A percentile compares a stretch with the other conserved stretches of the same genome.
phyloP scores from a whole-genome alignment of 352 stramenopile genomes.

The Aphanomyces invadans region DNA sequence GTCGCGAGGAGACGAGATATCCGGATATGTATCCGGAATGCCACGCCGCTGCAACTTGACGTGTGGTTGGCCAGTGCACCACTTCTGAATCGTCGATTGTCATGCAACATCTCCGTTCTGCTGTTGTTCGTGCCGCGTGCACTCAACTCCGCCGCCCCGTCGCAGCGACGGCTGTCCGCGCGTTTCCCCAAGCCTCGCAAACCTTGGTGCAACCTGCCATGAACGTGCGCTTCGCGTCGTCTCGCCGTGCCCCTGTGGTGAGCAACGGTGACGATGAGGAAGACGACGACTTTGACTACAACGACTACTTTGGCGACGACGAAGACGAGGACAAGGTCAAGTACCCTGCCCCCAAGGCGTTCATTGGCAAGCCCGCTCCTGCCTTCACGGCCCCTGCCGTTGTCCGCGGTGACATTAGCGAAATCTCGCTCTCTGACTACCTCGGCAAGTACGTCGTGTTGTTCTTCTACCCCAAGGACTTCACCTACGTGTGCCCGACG shows the following conservation, averaged over 20 bases:
- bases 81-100: neutral
- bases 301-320: constrained; percentile 54
- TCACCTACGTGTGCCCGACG: constrained; percentile 86
- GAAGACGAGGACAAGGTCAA: constrained; percentile 75
- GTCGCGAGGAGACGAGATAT: no score
- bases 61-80: neutral
- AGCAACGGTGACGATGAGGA: constrained; percentile 10
- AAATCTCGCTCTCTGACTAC: constrained; percentile 77
- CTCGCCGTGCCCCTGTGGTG: neutral
- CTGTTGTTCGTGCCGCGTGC: constrained; percentile 12
- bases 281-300: constrained; percentile 36
- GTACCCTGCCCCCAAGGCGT: constrained; percentile 52
- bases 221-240: neutral
- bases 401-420: constrained; percentile 73
- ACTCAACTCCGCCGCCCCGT: constrained; percentile 17
- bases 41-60: no score
- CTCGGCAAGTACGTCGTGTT: constrained; percentile 84
- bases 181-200: neutral
- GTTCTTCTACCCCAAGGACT: constrained; percentile 90
- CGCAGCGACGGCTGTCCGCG: neutral
- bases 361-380: constrained; percentile 57
- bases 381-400: constrained; percentile 69
- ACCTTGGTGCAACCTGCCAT: constrained; percentile 1
- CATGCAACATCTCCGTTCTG: constrained; percentile 19
- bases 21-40: no score